Conservation (phyloP, 2,329 filamentous ascomycete species). For the Penicillium rolfsii region DNA sequence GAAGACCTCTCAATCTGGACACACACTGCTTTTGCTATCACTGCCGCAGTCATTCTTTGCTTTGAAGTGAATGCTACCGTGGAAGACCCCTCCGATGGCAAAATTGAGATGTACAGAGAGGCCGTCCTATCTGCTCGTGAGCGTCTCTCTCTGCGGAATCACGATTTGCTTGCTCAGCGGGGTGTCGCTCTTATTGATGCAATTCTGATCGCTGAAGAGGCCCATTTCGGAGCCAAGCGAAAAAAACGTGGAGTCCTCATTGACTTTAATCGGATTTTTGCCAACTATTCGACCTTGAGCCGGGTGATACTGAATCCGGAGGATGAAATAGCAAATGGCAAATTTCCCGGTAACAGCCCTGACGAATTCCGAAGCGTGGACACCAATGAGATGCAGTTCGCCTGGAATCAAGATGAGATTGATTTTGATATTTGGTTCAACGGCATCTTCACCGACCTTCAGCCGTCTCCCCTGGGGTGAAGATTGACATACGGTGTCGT, state of each 20-base stretch:
- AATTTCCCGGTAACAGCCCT: slow-evolving; percentile 17
- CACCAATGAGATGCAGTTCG: slow-evolving; percentile 24
- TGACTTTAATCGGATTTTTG: slow-evolving; percentile 28
- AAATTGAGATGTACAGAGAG: slow-evolving; percentile 25
- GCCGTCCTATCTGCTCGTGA: slow-evolving; percentile 28
- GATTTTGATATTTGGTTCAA: slow-evolving; percentile 35
- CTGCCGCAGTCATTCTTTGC: slow-evolving; percentile 32
- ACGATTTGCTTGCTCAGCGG: slow-evolving; percentile 31
- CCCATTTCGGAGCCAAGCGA: slow-evolving; percentile 6
- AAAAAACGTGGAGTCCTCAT: slow-evolving; percentile 14
- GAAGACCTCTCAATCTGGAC: slow-evolving; percentile 34
- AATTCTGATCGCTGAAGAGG: slow-evolving; percentile 28
- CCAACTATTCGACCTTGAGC: slow-evolving; percentile 30
- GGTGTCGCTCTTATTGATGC: slow-evolving; percentile 33
- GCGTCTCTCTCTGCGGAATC: slow-evolving; percentile 25
- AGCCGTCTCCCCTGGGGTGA: slow-evolving; percentile 9
- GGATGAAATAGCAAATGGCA: slow-evolving; percentile 23
- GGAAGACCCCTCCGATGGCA: slow-evolving; percentile 18
- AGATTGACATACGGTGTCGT: not conserved
- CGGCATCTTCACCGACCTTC: slow-evolving; percentile 28
- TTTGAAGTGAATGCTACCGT: slow-evolving; percentile 30
- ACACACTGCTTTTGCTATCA: slow-evolving; percentile 34
- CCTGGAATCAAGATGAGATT: slow-evolving; percentile 28
- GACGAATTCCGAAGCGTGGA: slow-evolving; percentile 19
- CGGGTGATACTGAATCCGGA: slow-evolving; percentile 16